A percentile compares a stretch with the other conserved stretches of the same genome.
phyloP scores from a whole-genome alignment of 371 early-diverging fungal species.

The Circinella umbellata region DNA sequence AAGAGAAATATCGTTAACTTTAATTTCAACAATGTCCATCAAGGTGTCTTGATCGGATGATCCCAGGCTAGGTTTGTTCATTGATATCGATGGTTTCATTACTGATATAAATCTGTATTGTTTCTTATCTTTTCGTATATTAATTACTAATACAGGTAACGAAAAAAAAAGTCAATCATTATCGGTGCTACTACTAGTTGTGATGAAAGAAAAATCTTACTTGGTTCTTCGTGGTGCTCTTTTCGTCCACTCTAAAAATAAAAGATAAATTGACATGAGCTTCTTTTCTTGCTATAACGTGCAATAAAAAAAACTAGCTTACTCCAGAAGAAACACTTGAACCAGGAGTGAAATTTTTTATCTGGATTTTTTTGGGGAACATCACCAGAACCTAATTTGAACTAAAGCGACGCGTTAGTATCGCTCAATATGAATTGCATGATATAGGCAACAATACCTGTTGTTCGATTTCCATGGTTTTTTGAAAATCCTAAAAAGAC shows the following conservation, averaged over 20 bases:
- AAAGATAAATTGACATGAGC: neutral
- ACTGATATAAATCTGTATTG: conserved; percentile 3
- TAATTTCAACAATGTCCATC: neutral
- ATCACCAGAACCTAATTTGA: neutral
- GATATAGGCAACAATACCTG: neutral
- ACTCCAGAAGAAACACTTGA: neutral
- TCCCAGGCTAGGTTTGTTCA: conserved; percentile 4
- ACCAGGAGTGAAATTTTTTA: neutral
- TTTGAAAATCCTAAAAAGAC: neutral
- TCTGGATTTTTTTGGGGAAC: neutral
- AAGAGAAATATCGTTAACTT: neutral
- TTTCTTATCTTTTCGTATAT: conserved; percentile 4
- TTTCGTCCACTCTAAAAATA: neutral
- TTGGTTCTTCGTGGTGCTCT: neutral
- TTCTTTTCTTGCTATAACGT: neutral
- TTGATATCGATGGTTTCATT: conserved; percentile 13
- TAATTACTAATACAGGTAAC: neutral
- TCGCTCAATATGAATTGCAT: neutral
- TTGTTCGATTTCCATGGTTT: neutral
- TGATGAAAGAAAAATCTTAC: neutral
- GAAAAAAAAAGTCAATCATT: neutral
- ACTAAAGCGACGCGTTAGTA: neutral
- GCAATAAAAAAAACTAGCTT: neutral
- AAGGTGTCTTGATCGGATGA: neutral
- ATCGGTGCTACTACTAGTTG: neutral